Conservation (phyloP, 495 filamentous ascomycete species). For the Neurospora sp. region DNA sequence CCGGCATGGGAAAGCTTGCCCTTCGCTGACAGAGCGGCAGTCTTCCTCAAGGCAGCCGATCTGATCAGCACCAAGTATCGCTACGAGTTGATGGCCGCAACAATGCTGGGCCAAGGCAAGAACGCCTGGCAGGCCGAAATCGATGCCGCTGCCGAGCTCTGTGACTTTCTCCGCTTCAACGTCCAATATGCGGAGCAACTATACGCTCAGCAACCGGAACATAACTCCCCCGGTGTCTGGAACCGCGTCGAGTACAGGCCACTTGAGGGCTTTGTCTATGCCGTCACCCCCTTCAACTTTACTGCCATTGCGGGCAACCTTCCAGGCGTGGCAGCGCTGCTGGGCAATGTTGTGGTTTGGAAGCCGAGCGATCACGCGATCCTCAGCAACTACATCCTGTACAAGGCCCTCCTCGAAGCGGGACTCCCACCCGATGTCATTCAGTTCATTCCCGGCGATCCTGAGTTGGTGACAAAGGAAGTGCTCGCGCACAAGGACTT, state of each 20-base stretch:
- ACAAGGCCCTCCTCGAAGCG: conserved; percentile 81
- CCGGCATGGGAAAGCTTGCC: conserved; percentile 69
- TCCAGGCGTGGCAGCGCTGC: conserved; percentile 58
- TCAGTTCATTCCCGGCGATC: conserved; percentile 74
- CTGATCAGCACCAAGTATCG: conserved; percentile 82
- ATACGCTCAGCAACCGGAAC: conserved; percentile 71
- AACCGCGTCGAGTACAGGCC: conserved; percentile 76
- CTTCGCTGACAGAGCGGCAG: conserved; percentile 81
- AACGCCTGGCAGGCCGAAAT: conserved; percentile 97
- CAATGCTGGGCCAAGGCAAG: conserved; percentile 91
- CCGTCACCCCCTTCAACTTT: conserved; percentile 83
- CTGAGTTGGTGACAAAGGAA: conserved; percentile 58
- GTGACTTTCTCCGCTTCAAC: conserved; percentile 85
- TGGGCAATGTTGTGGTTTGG: conserved; percentile 86
- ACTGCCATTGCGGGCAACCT: conserved; percentile 78
- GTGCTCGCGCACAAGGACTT: conserved; percentile 62
- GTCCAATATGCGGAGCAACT: conserved; percentile 82
- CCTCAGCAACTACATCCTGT: conserved; percentile 62
- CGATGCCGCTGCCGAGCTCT: conserved; percentile 83
- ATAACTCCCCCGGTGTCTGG: conserved; percentile 71
- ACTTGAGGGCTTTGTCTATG: conserved; percentile 81
- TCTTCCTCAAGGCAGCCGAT: conserved; percentile 91
- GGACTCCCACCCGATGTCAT: conserved; percentile 72
- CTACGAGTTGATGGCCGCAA: conserved; percentile 86
- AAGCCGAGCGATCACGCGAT: conserved; percentile 76